Conservation (phyloP, 805 yeast genomes). For the Blastobotrys robertii region DNA sequence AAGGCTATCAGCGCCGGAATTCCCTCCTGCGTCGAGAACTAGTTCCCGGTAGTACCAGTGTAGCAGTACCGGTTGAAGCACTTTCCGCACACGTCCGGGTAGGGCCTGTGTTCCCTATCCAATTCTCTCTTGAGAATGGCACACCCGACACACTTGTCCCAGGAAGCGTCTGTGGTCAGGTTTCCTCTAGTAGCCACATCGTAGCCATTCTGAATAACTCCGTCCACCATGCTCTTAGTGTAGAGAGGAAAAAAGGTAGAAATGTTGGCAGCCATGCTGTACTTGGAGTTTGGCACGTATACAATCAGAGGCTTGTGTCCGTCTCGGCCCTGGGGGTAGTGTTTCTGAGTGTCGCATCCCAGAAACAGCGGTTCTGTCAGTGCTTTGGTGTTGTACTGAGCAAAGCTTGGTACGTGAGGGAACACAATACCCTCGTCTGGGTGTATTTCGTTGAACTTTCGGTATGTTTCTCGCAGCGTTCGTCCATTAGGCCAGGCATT, state of each 20-base stretch:
- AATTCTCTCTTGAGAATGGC: conserved; percentile 75
- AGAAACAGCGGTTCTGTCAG: conserved; percentile 52
- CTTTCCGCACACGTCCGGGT: conserved; percentile 58
- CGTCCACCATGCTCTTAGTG: conserved; percentile 43
- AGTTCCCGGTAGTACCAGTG: not conserved
- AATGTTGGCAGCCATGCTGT: conserved; percentile 56
- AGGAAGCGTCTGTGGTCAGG: conserved; percentile 57
- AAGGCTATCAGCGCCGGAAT: too few relatives aligned
- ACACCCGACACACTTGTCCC: conserved; percentile 74
- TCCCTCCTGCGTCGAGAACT: too few relatives aligned
- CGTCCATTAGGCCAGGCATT: conserved; percentile 3
- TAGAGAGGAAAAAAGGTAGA: conserved; percentile 63
- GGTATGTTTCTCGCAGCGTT: not conserved
- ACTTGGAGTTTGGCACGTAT: conserved; percentile 65
- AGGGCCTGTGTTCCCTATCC: conserved; percentile 54
- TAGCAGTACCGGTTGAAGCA: conserved; percentile 72
- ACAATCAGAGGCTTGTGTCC: conserved; percentile 59
- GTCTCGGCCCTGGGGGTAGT: conserved; percentile 25
- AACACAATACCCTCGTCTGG: conserved; percentile 1
- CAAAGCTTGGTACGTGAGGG: conserved; percentile 20
- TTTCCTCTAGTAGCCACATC: conserved; percentile 63
- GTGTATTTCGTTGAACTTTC: not conserved
- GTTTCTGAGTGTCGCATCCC: conserved; percentile 53
- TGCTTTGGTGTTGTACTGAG: not conserved
- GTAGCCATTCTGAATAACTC: conserved; percentile 66